phyloP scores from a whole-genome alignment of 2,329 filamentous ascomycete genomes.

The Capronia epimyces region DNA sequence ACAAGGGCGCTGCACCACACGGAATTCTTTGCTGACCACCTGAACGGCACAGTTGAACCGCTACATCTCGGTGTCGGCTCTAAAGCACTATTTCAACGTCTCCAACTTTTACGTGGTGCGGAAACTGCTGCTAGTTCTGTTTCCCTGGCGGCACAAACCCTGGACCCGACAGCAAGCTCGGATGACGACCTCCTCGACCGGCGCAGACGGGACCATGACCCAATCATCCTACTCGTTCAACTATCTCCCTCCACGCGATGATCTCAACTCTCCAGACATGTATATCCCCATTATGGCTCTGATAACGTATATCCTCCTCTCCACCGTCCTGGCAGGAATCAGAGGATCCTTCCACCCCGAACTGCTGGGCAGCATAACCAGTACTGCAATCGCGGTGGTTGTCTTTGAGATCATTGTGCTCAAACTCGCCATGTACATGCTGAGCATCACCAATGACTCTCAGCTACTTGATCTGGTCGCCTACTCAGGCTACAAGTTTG shows the following conservation, averaged over 20 bases:
- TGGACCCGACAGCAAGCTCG: slow-evolving; percentile 84
- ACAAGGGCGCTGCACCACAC: too few species aligned
- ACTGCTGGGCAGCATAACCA: slow-evolving; percentile 81
- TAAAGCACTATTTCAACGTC: slow-evolving; percentile 99
- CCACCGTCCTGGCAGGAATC: slow-evolving; percentile 81
- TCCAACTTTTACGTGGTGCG: slow-evolving; percentile 93
- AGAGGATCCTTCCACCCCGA: slow-evolving; percentile 91
- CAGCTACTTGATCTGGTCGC: slow-evolving; percentile 91
- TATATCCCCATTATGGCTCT: slow-evolving; percentile 98
- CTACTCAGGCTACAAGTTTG: slow-evolving; percentile 98
- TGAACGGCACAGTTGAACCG: slow-evolving; percentile 55
- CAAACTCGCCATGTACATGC: slow-evolving; percentile 86
- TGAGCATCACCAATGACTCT: slow-evolving; percentile 89
- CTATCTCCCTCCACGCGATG: slow-evolving; percentile 87
- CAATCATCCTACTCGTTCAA: slow-evolving; percentile 48
- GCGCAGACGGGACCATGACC: slow-evolving; percentile 57
- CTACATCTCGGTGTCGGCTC: slow-evolving; percentile 84
- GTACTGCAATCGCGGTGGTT: slow-evolving; percentile 75
- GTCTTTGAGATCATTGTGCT: slow-evolving; percentile 82
- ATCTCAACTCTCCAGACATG: slow-evolving; percentile 98
- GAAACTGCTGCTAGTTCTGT: slow-evolving; percentile 88
- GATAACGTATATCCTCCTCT: slow-evolving; percentile 93
- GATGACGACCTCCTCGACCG: slow-evolving; percentile 38
- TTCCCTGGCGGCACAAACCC: slow-evolving; percentile 95
- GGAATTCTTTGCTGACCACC: slow-evolving; percentile 20